Percentiles rank a stretch among this genome's conserved stretches.
Evolutionary conservation across 352 stramenopile genomes (phyloP).

Genomic region (Globisporangium heterothallicum): DNA sequence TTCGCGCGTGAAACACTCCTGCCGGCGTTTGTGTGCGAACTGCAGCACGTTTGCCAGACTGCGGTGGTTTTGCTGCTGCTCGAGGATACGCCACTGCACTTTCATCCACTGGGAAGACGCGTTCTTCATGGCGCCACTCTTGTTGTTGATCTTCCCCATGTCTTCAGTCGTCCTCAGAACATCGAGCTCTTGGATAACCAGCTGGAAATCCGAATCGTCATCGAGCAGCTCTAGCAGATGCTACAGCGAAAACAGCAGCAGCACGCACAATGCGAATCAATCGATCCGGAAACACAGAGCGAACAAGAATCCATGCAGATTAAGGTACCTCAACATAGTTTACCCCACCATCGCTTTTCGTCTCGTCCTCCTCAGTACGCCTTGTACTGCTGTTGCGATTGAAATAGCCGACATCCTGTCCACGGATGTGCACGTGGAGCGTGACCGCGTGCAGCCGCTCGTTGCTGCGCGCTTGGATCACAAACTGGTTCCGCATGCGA

Average conservation of each 20-base stretch:
- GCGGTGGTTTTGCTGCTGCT: slow-evolving; percentile 21
- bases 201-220: slow-evolving; percentile 44
- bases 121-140: slow-evolving; percentile 18
- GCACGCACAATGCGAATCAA: too few species aligned
- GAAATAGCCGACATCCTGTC: slow-evolving; percentile 55
- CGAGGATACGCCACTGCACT: slow-evolving; percentile 55
- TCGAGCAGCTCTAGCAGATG: slow-evolving; percentile 45
- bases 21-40: slow-evolving; percentile 10
- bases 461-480: slow-evolving; percentile 30
- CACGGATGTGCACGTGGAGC: slow-evolving; percentile 50
- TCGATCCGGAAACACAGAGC: too few species aligned
- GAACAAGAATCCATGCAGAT: slow-evolving; percentile 1
- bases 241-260: slow-evolving; percentile 17
- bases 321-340: slow-evolving; percentile 33
- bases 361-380: background rate
- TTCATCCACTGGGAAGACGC: slow-evolving; percentile 29
- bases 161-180: slow-evolving; percentile 31
- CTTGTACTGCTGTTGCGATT: slow-evolving; percentile 16
- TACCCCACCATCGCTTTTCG: slow-evolving; percentile 10
- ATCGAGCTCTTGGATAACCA: slow-evolving; percentile 45
- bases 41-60: slow-evolving; percentile 48
- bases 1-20: slow-evolving; percentile 20
- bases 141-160: slow-evolving; percentile 37
- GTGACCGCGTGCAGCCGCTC: slow-evolving; percentile 52
- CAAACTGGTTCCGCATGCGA: slow-evolving; percentile 58